Conservation (phyloP, 2,329 filamentous ascomycete genomes). For the Didymella exigua region DNA sequence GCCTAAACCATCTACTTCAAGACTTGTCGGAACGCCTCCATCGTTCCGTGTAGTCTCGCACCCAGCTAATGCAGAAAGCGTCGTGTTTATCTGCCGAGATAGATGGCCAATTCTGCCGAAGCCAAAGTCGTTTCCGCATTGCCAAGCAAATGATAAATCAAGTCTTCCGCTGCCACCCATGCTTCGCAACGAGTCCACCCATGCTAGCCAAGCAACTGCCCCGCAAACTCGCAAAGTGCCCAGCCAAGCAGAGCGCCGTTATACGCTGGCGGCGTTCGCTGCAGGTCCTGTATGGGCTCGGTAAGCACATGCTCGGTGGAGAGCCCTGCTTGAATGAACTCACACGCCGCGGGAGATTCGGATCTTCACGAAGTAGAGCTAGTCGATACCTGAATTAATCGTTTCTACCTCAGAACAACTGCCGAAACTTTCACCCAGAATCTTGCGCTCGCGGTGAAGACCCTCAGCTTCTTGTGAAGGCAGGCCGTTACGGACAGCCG, state of each 20-base stretch:
- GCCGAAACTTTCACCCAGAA: slow-evolving; percentile 32
- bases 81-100: slow-evolving; percentile 11
- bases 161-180: slow-evolving; percentile 26
- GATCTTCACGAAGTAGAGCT: slow-evolving; percentile 24
- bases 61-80: neutral
- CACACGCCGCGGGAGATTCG: slow-evolving; percentile 1
- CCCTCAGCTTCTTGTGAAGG: slow-evolving; percentile 3
- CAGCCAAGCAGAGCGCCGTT: slow-evolving; percentile 29
- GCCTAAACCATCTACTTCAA: neutral
- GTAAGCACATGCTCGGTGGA: slow-evolving; percentile 24
- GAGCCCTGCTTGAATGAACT: slow-evolving; percentile 19
- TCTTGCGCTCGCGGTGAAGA: slow-evolving; percentile 17
- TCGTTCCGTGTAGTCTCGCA: neutral
- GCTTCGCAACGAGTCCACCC: slow-evolving; percentile 25
- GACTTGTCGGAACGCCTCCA: neutral
- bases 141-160: slow-evolving; percentile 33
- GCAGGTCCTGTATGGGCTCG: slow-evolving; percentile 33
- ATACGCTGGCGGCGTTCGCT: slow-evolving; percentile 18
- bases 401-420: slow-evolving; percentile 32
- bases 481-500: slow-evolving; percentile 24
- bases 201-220: slow-evolving; percentile 40
- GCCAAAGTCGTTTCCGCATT: slow-evolving; percentile 9
- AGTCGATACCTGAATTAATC: slow-evolving; percentile 23
- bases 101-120: neutral
- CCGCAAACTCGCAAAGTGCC: slow-evolving; percentile 39